Base-by-base conservation (phyloP, 352 stramenopile species). In the Phytophthora nicotianae region DNA sequence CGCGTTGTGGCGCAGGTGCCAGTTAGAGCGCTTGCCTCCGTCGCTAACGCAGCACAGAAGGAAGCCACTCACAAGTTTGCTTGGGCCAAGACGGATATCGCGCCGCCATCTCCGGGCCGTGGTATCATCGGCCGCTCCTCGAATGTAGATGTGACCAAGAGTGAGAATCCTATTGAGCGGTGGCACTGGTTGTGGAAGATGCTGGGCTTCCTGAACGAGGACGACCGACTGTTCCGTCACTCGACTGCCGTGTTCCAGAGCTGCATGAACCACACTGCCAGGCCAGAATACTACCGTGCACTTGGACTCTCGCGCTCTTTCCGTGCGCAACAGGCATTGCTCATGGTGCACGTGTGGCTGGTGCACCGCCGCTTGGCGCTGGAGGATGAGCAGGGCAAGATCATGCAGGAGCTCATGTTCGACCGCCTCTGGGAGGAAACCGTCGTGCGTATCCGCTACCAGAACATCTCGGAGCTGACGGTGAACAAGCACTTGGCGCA, bases 351-450 rank as follows among this genome's bases (percentile, higher is more conserved):
- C 69, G 86, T 99, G 63, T 99, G 97, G 97, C 88, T 99, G 50
- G 70, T 99, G 38, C 97, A 99, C 70, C 95, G 93, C 52, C 93
- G 96, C 26, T 71, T 99, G 42, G 75, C 97, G 38, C 63, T 81
- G 8, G 83, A 95, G 50, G 85, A 92, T 61, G 67, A 83, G 3
- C 67, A 92, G 9, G 84, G 86, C 48, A 91, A 92, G 69, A 50
- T 95, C 49, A 84, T 97, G 74, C 87, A 99, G 74, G 95, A 99
- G 74, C 83, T 97, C 68, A 76, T 99, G 51, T 99, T 99, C 74
- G 95, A 98, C 65, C 91, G 95, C 17, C 85, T 99, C 17, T 99
- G 96, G 97, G 93, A 98, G 58, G 95, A 99, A 69, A 98, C 95
- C 0, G 75, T 86, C 16, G 83, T 96, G 61, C 89, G 96, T 19